Evolutionary conservation across 2,329 filamentous ascomycete species (phyloP), one percentile per base, ranked within the genome.

Genomic region (Plenodomus biglobosus): DNA sequence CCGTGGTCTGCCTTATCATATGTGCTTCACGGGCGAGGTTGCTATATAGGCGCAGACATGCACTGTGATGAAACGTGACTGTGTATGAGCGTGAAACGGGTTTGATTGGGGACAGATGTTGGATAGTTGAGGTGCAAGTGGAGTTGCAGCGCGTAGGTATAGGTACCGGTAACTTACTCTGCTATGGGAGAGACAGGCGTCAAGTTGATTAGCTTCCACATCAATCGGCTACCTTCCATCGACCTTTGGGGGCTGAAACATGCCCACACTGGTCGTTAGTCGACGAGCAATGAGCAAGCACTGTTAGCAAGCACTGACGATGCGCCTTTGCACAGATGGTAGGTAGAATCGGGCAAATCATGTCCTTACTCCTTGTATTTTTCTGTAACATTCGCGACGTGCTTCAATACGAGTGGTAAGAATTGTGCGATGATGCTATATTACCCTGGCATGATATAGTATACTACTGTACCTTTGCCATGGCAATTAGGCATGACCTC

Each of bases 11-110:
- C 64, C 64, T 62, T 53, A 65, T 62, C 4, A 60, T 56, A 40
- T 50, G 53, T 40, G 53, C 56, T n/a, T 58, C 62, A 57, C 58
- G 50, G 49, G 57, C 55, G 48, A 59, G 59, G 51, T n/a, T n/a
- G n/a, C 22, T 24, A 24, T 5, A 5, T 43, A 20, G 44, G 48
- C 48, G 51, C 52, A 48, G 46, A 19, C 47, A 52, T 51, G 50
- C 45, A 52, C 17, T 43, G 40, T 46, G 53, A 50, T 58, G 50
- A 59, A 62, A 48, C 55, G 43, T 38, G 40, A 32, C 10, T 5
- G 22, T 24, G 10, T 24, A 24, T 24, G 5, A 10, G 22, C 5
- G 22, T 24, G 42, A 44, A 41, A 24, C 22, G 10, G 22, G 10
- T 5, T 10, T 24, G 22, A 24, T 24, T 21, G 41, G 37, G 24